Percentiles rank a stretch among this genome's conserved stretches.
Conservation (phyloP, 345 rosid genomes). For the Lepidium aucheri region DNA sequence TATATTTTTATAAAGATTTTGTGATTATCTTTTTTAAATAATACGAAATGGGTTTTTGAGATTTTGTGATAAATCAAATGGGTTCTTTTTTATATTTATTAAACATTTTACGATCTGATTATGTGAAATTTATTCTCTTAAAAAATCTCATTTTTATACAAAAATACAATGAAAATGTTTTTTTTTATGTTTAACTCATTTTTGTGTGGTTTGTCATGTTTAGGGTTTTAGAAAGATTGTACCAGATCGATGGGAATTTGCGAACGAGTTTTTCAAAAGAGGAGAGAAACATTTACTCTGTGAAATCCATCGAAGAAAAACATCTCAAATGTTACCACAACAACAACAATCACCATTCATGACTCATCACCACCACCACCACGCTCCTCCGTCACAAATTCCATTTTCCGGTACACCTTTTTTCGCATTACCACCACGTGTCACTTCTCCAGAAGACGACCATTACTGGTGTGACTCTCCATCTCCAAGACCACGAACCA, state of each 20-base stretch:
- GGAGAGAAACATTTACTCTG: conserved; percentile 92
- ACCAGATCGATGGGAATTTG: conserved; percentile 98
- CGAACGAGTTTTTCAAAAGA: conserved; percentile 82
- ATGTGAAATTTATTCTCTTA: neutral
- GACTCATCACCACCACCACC: conserved; percentile 27
- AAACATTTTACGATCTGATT: neutral
- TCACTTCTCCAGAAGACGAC: conserved; percentile 52
- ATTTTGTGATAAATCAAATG: neutral
- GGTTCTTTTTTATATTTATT: neutral
- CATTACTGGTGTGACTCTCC: conserved; percentile 62
- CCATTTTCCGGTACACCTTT: conserved; percentile 34
- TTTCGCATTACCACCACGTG: conserved; percentile 44
- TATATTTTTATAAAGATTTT: neutral
- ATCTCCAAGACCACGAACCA: conserved; percentile 6
- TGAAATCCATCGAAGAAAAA: conserved; percentile 88
- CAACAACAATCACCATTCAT: conserved; percentile 39
- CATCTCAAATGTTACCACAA: conserved; percentile 58
- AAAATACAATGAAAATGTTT: too few relatives aligned
- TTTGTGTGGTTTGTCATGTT: neutral
- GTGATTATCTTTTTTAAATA: too few relatives aligned
- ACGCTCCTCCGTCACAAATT: conserved; percentile 34
- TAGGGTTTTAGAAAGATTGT: conserved; percentile 99
- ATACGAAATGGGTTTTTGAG: neutral
- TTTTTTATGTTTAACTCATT: too few relatives aligned
- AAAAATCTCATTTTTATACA: neutral